Base-by-base conservation (phyloP, 1,284 basidiomycete species). In the Cystobasidium slooffiae region DNA sequence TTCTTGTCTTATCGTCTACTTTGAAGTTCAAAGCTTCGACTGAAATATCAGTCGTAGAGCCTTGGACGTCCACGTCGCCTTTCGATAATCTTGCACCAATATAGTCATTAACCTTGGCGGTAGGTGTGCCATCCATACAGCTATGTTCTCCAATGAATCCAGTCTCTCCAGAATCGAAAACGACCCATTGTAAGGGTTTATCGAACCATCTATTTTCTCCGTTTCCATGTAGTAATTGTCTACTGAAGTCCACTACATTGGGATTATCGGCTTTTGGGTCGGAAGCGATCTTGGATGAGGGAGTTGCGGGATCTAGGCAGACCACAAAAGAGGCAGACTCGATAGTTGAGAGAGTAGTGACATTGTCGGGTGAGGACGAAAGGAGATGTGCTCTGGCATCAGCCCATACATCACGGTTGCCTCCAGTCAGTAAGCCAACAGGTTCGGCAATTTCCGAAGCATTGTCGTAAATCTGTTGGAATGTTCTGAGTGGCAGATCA, bases 81-180 rank as follows among this genome's bases (percentile, higher is more conserved):
- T 79, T 78, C 52, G 75, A 69, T 73, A 77, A 37, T 41, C 66
- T 61, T 69, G 72, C 20, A 66, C 72, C 72, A 39, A 93, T 84
- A 59, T 89, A 88, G 80, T 94, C 89, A 80, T 88, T 90, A 78
- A 93, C 84, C 46, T 87, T 84, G 10, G 87, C 84, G 41, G 59
- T 58, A 9, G 59, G 88, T 47, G 88, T 88, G 56, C 93, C 93
- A 80, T 94, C 93, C 92, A 94, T 94, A 78, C 92, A 87, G 18
- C 91, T 92, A 83, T 96, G 93, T 83, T 96, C 94, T 68, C 94
- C 94, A 87, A 94, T 90, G 78, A 93, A 84, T 5, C 93, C 94
- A 1, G 91, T 89, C 75, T 87, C 85, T 24, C 86, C 88, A 79
- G 94, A 92, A 80, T 92, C 90, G 78, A 87, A 91, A 8, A 93